Conservation (phyloP, 768 basidiomycete species). For the Gyrodon lividus region DNA sequence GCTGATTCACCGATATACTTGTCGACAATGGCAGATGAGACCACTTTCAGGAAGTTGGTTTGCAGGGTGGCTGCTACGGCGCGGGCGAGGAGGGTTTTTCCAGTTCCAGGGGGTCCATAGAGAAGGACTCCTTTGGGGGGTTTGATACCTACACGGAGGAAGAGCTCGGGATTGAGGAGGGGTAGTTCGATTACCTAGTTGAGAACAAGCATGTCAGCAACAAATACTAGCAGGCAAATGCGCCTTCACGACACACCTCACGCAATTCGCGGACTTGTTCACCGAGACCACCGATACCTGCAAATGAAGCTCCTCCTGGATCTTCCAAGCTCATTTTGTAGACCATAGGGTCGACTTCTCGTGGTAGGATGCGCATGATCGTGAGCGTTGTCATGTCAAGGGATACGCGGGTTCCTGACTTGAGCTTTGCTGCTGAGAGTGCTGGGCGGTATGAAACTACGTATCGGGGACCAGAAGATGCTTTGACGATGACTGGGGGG, state of each 20-base stretch:
- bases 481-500: conserved; percentile 89
- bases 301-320: conserved; percentile 92
- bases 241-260: conserved; percentile 57
- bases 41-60: conserved; percentile 98
- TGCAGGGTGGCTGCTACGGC: conserved; percentile 94
- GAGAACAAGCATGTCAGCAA: neutral
- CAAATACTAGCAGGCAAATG: neutral
- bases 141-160: conserved; percentile 92
- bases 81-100: conserved; percentile 92
- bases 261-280: conserved; percentile 97
- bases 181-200: conserved; percentile 91
- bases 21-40: conserved; percentile 96
- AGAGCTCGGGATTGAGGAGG: conserved; percentile 90
- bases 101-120: conserved; percentile 95
- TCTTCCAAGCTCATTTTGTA: conserved; percentile 99
- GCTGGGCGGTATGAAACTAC: conserved; percentile 96
- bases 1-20: conserved; percentile 99
- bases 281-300: conserved; percentile 92
- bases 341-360: conserved; percentile 96
- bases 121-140: conserved; percentile 96
- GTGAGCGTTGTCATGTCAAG: conserved; percentile 99
- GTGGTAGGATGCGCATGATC: conserved; percentile 96
- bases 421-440: conserved; percentile 88
- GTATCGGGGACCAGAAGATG: conserved; percentile 96
- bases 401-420: conserved; percentile 91